Conservation (phyloP, 164 flowering plant genomes). For the Stephania japonica region DNA sequence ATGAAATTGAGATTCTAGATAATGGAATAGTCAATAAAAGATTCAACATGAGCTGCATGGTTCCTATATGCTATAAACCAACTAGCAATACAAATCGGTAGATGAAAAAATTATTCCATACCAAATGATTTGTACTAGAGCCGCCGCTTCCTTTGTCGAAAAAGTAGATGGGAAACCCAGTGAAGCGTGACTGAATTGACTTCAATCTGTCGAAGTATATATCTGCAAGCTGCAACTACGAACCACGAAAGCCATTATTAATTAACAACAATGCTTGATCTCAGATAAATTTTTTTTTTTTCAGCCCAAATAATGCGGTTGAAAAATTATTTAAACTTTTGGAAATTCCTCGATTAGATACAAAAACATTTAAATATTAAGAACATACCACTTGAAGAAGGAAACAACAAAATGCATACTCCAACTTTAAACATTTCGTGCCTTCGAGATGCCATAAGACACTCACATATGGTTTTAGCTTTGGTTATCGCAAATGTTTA, state of each 20-base stretch:
- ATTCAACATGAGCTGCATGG: no score
- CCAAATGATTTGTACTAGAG: conserved; percentile 45
- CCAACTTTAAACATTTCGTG: conserved; percentile 57
- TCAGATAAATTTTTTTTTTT: no score
- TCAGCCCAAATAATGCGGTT: no score
- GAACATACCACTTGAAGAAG: no score
- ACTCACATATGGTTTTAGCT: conserved; percentile 72
- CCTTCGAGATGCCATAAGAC: conserved; percentile 75
- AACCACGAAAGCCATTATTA: conserved; percentile 51
- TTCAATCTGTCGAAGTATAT: conserved; percentile 58
- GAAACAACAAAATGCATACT: no score
- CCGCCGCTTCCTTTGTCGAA: conserved; percentile 33
- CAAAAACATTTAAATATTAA: no score
- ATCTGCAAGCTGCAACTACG: conserved; percentile 58
- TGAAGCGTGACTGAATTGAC: conserved; percentile 36
- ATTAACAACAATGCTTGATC: no score
- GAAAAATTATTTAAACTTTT: no score
- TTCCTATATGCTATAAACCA: not conserved
- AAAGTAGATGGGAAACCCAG: conserved; percentile 22
- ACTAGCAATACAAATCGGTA: not conserved
- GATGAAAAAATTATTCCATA: conserved; percentile 21
- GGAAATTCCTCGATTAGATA: no score
- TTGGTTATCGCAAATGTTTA: conserved; percentile 41
- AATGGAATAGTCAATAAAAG: no score
- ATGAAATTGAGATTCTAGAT: no score